Evolutionary conservation across 148 eudicot genomes (phyloP), one percentile per base, ranked within the genome.

Genomic region (Agrostemma githago): DNA sequence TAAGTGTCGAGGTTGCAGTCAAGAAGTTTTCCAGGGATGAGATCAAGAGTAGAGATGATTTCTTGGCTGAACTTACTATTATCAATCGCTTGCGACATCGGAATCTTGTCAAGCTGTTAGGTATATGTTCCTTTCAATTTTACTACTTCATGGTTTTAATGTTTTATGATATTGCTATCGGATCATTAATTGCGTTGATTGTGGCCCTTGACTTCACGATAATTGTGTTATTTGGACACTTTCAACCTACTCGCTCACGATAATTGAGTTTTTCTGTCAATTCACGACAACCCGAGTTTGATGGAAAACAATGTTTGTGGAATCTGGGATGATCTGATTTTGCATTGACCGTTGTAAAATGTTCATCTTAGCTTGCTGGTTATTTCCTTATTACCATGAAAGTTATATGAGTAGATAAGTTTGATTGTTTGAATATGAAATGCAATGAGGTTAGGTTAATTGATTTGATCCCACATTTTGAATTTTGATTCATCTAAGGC

Each of bases 11-110:
- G 70, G 88, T 93, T 57, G 98, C 98, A 0, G 92, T 93, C 6
- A 93, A 93, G 79, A 82, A 85, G 78, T 93, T 93, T 60, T 82
- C 85, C 0, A 87, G 98, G 53, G 98, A 85, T 74, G 90, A 85
- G 58, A 63, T 91, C 41, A 86, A 91, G 72, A 88, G 97, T 12
- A 81, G 83, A 40, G 97, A 85, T 61, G 98, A 93, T 86, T 93
- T 93, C 82, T 84, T 93, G 83, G 83, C 91, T 21, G 98, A 93
- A 80, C 90, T 93, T 42, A 88, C 92, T 11, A 93, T 93, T 26
- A 93, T 93, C 76, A 93, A 93, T 54, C 89, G 92, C 21, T 89
- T 93, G 73, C 88, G 98, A 6, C 98, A 93, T 40, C 83, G 79
- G 57, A 86, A 93, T 84, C 97, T 93, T 15, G 98, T 91, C 73